Evolutionary conservation across 2,329 filamentous ascomycete genomes (phyloP).

Genomic region (Clathrospora elynae): DNA sequence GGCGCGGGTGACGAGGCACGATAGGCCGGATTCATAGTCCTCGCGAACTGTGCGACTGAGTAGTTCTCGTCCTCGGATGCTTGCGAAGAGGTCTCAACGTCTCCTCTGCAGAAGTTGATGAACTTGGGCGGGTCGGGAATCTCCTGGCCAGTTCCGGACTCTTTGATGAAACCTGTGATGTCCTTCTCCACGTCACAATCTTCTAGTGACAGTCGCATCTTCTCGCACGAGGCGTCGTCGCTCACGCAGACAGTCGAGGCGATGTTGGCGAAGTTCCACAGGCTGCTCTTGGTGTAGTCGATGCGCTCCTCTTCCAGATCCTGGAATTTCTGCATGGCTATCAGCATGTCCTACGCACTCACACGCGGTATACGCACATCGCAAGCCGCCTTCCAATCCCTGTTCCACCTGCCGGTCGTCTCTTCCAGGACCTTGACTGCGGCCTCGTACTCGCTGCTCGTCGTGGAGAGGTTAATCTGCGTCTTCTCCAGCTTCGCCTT

Average conservation of each 20-base stretch:
- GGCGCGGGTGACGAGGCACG: conserved; percentile 95
- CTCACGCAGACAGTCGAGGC: conserved; percentile 97
- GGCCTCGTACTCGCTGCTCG: conserved; percentile 90
- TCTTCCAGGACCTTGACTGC: conserved; percentile 94
- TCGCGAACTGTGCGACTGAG: conserved; percentile 92
- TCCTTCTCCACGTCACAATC: conserved; percentile 97
- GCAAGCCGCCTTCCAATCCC: conserved; percentile 96
- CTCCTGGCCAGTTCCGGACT: conserved; percentile 90
- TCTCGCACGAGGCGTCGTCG: conserved; percentile 91
- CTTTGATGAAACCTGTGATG: conserved; percentile 84
- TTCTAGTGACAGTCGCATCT: conserved; percentile 89
- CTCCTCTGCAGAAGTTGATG: conserved; percentile 97
- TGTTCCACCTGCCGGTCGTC: conserved; percentile 93
- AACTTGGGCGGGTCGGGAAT: conserved; percentile 97
- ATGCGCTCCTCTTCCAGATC: conserved; percentile 96
- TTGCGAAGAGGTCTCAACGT: conserved; percentile 81
- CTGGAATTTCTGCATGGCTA: conserved; percentile 78
- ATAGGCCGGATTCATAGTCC: conserved; percentile 94
- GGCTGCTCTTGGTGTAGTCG: conserved; percentile 95
- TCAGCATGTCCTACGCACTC: conserved; percentile 8
- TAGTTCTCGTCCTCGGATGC: conserved; percentile 86
- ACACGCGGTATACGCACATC: conserved; percentile 56
- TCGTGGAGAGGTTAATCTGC: conserved; percentile 88
- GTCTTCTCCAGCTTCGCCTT: conserved; percentile 99
- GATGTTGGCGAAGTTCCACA: conserved; percentile 98